A percentile compares a stretch with the other conserved stretches of the same genome.
Evolutionary conservation across 108 stramenopile species (phyloP).

Genomic region (Licmophora abbreviata): DNA sequence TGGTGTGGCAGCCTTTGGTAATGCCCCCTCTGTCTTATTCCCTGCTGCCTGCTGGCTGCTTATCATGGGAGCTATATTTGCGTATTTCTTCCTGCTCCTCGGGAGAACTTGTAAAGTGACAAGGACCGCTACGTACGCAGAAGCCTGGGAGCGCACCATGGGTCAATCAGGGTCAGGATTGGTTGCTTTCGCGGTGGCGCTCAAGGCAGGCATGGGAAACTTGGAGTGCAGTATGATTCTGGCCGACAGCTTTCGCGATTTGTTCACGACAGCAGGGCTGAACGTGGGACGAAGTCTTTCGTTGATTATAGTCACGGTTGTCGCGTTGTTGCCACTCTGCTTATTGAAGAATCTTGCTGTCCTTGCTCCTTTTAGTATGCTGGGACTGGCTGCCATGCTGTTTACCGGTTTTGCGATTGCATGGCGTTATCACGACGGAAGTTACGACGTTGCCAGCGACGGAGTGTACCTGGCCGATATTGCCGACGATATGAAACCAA

Average conservation of each 20-base stretch:
- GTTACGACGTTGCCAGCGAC: slow-evolving; percentile 34
- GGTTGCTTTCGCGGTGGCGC: slow-evolving; percentile 53
- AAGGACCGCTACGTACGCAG: slow-evolving; percentile 56
- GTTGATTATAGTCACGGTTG: slow-evolving; percentile 46
- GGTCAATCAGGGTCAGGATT: slow-evolving; percentile 45
- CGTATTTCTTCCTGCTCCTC: slow-evolving; percentile 69
- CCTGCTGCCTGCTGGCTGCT: slow-evolving; percentile 24
- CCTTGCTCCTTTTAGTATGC: slow-evolving; percentile 80
- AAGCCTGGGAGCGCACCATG: slow-evolving; percentile 55
- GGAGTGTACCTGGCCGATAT: slow-evolving; percentile 36
- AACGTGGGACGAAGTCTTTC: slow-evolving; percentile 19
- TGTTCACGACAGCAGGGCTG: slow-evolving; percentile 19
- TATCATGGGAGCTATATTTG: slow-evolving; percentile 57
- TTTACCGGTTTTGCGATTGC: slow-evolving; percentile 71
- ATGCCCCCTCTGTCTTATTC: slow-evolving; percentile 33
- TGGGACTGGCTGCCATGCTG: slow-evolving; percentile 74
- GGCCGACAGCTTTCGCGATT: slow-evolving; percentile 56
- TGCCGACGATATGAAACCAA: slow-evolving; percentile 25
- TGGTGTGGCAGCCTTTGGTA: slow-evolving; percentile 57
- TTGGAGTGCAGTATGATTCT: slow-evolving; percentile 88
- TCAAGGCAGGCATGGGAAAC: slow-evolving; percentile 67
- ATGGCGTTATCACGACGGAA: slow-evolving; percentile 52
- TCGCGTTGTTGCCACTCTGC: slow-evolving; percentile 82
- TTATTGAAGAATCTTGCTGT: slow-evolving; percentile 68
- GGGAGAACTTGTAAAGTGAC: slow-evolving; percentile 49